Percentiles rank a stretch among this genome's conserved stretches.
These are phyloP conservation scores for Lepraria neglecta DNA, from an alignment of 495 filamentous ascomycete species.

Conservation along the genomic window DNA sequence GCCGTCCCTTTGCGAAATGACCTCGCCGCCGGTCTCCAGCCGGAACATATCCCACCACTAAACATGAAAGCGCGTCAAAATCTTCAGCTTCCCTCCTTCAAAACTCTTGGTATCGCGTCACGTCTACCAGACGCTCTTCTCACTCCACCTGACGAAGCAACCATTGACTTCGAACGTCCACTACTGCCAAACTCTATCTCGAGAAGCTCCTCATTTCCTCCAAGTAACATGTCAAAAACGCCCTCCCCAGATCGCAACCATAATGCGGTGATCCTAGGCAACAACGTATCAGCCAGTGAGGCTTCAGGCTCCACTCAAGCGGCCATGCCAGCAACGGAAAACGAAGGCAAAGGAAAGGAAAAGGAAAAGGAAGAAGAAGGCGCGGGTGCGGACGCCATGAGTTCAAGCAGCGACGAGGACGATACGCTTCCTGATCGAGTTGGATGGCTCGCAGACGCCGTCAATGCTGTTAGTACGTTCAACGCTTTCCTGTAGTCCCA, in stretches of 20 bases:
- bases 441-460: constrained; percentile 11
- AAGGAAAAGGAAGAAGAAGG: background rate
- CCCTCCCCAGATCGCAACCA: constrained; percentile 9
- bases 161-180: constrained; percentile 1
- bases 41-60: background rate
- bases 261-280: background rate
- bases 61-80: constrained; percentile 11
- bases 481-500: constrained; percentile 27
- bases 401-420: constrained; percentile 9
- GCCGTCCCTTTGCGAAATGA: constrained; percentile 3
- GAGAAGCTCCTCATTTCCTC: constrained; percentile 10
- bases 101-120: constrained; percentile 37
- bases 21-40: background rate
- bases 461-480: constrained; percentile 12
- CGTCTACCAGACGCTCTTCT: constrained; percentile 34
- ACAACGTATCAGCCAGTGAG: background rate
- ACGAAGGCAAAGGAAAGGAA: background rate
- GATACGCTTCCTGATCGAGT: background rate
- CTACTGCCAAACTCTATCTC: background rate
- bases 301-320: constrained; percentile 2
- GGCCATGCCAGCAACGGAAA: background rate
- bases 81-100: constrained; percentile 37
- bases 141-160: constrained; percentile 28
- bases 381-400: background rate
- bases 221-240: constrained; percentile 23